A percentile compares a stretch with the other conserved stretches of the same genome.
Conservation (phyloP, 352 stramenopile genomes). For the Pilasporangium apinafurcum region DNA sequence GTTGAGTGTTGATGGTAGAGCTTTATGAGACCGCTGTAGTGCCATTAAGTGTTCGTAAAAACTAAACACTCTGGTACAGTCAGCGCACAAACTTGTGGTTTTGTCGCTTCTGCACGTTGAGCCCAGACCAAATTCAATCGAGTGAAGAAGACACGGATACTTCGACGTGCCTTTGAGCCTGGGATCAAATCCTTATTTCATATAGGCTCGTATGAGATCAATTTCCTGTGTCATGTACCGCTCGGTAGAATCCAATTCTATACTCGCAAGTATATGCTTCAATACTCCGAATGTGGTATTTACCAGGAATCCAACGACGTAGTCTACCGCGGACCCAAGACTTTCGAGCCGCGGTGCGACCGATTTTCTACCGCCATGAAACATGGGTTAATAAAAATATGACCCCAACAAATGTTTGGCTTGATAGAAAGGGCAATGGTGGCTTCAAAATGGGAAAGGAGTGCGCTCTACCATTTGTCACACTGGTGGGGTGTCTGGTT, state of each 20-base stretch:
- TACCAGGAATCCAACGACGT: conserved; percentile 17
- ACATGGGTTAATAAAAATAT: conserved; percentile 13
- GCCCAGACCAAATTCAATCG: too few species aligned
- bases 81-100: too few species aligned
- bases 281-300: conserved; percentile 13
- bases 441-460: conserved; percentile 11
- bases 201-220: background rate
- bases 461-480: conserved; percentile 15
- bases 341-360: conserved; percentile 1
- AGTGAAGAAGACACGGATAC: background rate
- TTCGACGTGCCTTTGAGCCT: too few species aligned
- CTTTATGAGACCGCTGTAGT: background rate
- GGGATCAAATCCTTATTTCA: conserved; percentile 9
- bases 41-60: background rate
- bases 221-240: background rate
- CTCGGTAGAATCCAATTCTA: background rate
- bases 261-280: conserved; percentile 4
- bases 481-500: conserved; percentile 6
- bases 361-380: conserved; percentile 14
- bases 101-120: too few species aligned
- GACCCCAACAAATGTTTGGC: conserved; percentile 6
- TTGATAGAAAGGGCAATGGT: conserved; percentile 6
- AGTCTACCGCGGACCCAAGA: conserved; percentile 15
- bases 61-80: background rate
- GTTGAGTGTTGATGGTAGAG: background rate